Evolutionary conservation across 148 eudicot genomes (phyloP).

Genomic region (Spergularia marina): DNA sequence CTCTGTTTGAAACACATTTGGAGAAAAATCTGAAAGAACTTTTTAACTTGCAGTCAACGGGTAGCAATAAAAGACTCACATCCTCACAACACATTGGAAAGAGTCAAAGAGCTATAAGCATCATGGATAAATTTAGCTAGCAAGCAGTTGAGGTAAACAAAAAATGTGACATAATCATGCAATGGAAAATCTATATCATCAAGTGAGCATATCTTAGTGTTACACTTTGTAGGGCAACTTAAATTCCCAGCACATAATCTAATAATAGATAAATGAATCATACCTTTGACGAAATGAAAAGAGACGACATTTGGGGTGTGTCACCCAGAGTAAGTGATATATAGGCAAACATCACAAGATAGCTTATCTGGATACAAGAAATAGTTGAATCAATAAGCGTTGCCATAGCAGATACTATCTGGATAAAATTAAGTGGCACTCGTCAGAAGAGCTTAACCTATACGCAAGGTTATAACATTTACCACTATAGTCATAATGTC

Average conservation of each 20-base stretch:
- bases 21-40: background rate
- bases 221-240: background rate
- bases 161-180: background rate
- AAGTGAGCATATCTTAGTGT: background rate
- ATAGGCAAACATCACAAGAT: constrained; percentile 99
- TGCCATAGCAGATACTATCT: background rate
- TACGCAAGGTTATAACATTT: constrained; percentile 20
- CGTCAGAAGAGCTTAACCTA: constrained; percentile 1
- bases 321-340: constrained; percentile 97
- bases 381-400: constrained; percentile 1
- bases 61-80: background rate
- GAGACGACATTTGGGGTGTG: constrained; percentile 63
- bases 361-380: constrained; percentile 78
- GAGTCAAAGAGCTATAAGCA: background rate
- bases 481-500: constrained; percentile 91
- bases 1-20: background rate
- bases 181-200: constrained; percentile 3
- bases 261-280: constrained; percentile 7
- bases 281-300: constrained; percentile 87
- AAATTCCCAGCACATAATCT: constrained; percentile 9
- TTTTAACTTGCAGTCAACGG: background rate
- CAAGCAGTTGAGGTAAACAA: background rate
- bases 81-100: background rate
- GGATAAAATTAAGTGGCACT: background rate
- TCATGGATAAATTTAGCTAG: background rate